Conservation (phyloP, 202 grass and related monocot species). For the Hordeum pubiflorum region DNA sequence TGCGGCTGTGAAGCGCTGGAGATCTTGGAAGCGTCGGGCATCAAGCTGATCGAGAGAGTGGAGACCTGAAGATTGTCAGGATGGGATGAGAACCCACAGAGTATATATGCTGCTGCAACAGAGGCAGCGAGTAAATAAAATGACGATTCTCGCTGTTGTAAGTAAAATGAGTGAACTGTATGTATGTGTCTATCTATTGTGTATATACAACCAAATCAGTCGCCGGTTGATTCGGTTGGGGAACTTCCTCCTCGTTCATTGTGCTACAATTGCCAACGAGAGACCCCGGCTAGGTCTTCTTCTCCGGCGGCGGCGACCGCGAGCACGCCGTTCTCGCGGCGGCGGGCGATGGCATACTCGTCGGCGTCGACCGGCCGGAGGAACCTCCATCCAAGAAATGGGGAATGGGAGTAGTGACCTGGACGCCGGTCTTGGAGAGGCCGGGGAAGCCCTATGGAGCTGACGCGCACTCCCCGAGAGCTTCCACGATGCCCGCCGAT, state of each 20-base stretch:
- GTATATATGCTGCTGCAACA: constrained; percentile 5
- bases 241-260: not conserved
- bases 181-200: not conserved
- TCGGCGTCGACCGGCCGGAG: not conserved
- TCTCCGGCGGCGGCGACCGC: not conserved
- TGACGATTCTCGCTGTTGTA: not conserved
- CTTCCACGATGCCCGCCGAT: not conserved
- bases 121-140: constrained; percentile 2
- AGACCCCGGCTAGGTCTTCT: not conserved
- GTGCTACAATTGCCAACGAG: not conserved
- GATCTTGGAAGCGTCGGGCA: constrained; percentile 67
- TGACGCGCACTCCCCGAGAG: not conserved
- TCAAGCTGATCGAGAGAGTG: constrained; percentile 71
- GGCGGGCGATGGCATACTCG: not conserved
- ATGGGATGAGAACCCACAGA: not conserved
- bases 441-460: not conserved
- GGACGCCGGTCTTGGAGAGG: not conserved
- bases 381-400: not conserved
- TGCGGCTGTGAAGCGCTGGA: constrained; percentile 61
- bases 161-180: not conserved
- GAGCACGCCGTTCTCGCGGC: not conserved
- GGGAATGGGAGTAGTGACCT: not conserved
- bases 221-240: not conserved
- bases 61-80: constrained; percentile 35
- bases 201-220: not conserved